Percentiles rank a stretch among this genome's conserved stretches.
Conservation (phyloP, 108 stramenopile genomes). For the Skeletonema marinoi region DNA sequence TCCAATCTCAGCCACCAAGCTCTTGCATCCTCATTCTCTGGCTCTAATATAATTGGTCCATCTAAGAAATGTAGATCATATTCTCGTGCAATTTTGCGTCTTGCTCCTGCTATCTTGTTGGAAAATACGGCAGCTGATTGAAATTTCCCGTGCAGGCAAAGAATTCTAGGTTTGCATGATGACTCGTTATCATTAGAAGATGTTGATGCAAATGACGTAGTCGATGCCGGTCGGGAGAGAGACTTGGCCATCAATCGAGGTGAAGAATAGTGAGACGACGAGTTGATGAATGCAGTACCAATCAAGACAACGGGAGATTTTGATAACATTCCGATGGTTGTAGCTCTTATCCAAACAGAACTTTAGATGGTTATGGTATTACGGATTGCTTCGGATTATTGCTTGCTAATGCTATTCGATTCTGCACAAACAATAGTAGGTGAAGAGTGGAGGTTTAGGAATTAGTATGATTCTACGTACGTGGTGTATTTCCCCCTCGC, state of each 20-base stretch:
- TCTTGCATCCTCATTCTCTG: constrained; percentile 6
- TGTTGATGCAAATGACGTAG: not conserved
- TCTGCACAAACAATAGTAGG: too few relatives aligned
- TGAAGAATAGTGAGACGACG: not conserved
- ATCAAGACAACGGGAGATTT: not conserved
- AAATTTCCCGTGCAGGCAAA: constrained; percentile 68
- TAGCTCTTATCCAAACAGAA: too few relatives aligned
- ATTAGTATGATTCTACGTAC: too few relatives aligned
- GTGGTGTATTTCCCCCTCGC: too few relatives aligned
- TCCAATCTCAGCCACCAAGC: constrained; percentile 65
- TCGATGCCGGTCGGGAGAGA: constrained; percentile 2
- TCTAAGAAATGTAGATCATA: constrained; percentile 73
- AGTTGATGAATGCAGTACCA: not conserved
- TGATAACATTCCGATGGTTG: not conserved
- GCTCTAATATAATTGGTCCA: constrained; percentile 43
- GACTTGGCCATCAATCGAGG: not conserved
- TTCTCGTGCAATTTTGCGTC: constrained; percentile 56
- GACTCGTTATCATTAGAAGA: not conserved
- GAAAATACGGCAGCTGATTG: constrained; percentile 62
- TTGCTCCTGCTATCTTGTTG: constrained; percentile 75
- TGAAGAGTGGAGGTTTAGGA: too few relatives aligned
- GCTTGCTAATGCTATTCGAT: too few relatives aligned
- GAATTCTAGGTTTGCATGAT: constrained; percentile 31
- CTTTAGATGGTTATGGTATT: too few relatives aligned
- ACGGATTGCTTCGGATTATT: too few relatives aligned